Base-by-base conservation (phyloP, 2,329 filamentous ascomycete genomes). In the Arthrinium puccinioides region DNA sequence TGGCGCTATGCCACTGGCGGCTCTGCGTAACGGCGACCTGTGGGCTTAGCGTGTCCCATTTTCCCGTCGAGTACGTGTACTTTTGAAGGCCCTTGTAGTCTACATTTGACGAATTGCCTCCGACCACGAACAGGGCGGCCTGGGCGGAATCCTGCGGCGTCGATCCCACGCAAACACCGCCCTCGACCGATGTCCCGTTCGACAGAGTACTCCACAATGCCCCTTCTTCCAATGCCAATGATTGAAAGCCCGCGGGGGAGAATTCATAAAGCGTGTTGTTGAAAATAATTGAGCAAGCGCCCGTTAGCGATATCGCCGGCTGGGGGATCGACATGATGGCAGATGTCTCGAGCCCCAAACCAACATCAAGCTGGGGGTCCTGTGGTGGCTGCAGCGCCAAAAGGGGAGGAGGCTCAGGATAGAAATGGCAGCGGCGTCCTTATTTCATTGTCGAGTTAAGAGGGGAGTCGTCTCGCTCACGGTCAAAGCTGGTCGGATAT, bases 261-360 rank as follows among this genome's bases (percentile, higher is more conserved):
- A 87, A 94, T 31, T 84, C 80, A 65, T 94, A 97, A 37, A 97
- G 76, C 10, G 80, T 87, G 59, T 88, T 81, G 55, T 88, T 71
- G 66, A 86, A 71, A 44, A 96, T 74, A 53, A 84, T 77, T 40
- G 88, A 87, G 63, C 90, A 97, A 53, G 86, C 80, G 61, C 82
- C 79, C 59, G 79, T 75, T 57, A 96, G 66, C 44, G 81, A 68
- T 55, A 79, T 72, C 37, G 74, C 66, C 36, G 88, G 87, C 53
- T 78, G 64, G 33, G 87, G 87, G 39, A 82, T 69, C 54, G 79
- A 67, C 87, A 94, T 94, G 36, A 46, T 61, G 34, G 30, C 32
- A 36, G 31, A 29, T n/a, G n/a, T n/a, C n/a, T n/a, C n/a, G n/a
- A n/a, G n/a, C 32, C 42, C 36, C 21, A 38, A 28, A 27, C 37